phyloP scores from a whole-genome alignment of 1,284 basidiomycete genomes.

The Xerocomus nothofagi region DNA sequence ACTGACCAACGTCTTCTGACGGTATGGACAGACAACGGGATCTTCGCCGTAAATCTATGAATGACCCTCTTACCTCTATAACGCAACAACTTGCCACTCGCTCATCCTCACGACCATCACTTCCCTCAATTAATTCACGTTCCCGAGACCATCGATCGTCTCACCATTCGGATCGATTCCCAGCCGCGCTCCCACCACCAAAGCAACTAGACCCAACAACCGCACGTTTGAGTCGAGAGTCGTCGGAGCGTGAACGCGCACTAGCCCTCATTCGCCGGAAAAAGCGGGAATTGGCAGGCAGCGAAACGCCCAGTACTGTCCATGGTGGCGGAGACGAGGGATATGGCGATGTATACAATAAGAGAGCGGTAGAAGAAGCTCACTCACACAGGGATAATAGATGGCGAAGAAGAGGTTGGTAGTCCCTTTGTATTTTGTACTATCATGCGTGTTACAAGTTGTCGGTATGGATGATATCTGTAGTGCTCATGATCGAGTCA shows the following conservation, averaged over 20 bases:
- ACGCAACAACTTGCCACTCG: conserved; percentile 59
- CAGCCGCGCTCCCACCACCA: conserved; percentile 24
- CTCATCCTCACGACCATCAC: conserved; percentile 7
- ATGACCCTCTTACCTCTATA: conserved; percentile 74
- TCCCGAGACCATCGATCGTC: conserved; percentile 6
- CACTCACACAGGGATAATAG: conserved; percentile 38
- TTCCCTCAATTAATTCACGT: conserved; percentile 7
- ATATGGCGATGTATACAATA: conserved; percentile 73
- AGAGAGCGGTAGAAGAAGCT: conserved; percentile 68
- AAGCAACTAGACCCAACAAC: conserved; percentile 43
- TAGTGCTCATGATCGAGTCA: too few species aligned
- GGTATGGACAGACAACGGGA: conserved; percentile 54
- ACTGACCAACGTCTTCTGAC: conserved; percentile 1
- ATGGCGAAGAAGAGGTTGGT: conserved; percentile 21
- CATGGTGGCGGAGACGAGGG: conserved; percentile 51
- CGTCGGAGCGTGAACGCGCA: conserved; percentile 70
- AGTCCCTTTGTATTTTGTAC: neutral
- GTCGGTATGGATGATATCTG: too few species aligned
- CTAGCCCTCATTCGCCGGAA: conserved; percentile 64
- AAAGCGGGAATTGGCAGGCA: conserved; percentile 59
- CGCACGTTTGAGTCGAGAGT: conserved; percentile 67
- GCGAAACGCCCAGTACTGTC: conserved; percentile 68
- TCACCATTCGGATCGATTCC: conserved; percentile 14
- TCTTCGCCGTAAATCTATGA: conserved; percentile 55
- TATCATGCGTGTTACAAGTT: too few species aligned